Conservation (phyloP, 2,329 filamentous ascomycete species). For the Cytospora leucostoma region DNA sequence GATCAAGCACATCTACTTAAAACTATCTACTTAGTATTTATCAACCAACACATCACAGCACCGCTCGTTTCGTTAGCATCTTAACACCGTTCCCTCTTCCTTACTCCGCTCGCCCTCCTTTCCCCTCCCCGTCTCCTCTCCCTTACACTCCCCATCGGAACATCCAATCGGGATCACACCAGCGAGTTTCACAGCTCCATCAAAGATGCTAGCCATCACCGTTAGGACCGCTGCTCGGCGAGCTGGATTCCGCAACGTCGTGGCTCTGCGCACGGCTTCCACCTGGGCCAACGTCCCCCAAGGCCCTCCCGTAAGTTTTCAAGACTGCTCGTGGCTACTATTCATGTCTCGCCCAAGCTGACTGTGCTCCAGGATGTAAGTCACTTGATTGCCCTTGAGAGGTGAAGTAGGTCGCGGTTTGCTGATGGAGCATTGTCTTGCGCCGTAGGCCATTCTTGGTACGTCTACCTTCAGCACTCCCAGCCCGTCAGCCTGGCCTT, state of each 20-base stretch:
- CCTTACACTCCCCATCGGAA: not conserved
- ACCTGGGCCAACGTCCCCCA: slow-evolving; percentile 91
- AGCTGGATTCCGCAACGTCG: slow-evolving; percentile 45
- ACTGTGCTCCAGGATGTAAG: slow-evolving; percentile 30
- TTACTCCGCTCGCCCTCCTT: not conserved
- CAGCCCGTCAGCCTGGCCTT: slow-evolving; percentile 11
- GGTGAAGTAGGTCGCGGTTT: slow-evolving; percentile 9
- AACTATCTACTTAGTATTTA: not conserved
- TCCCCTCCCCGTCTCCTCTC: not conserved
- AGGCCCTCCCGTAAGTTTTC: slow-evolving; percentile 63
- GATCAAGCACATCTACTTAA: too few relatives aligned
- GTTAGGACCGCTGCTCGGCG: slow-evolving; percentile 56
- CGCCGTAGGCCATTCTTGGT: slow-evolving; percentile 72
- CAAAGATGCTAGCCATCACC: slow-evolving; percentile 55
- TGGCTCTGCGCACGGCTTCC: slow-evolving; percentile 62
- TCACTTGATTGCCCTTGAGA: not conserved
- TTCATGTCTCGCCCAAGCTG: slow-evolving; percentile 28
- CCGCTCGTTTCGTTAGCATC: not conserved
- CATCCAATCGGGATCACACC: not conserved
- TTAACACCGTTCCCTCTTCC: not conserved
- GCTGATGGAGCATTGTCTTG: slow-evolving; percentile 33
- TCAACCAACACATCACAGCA: not conserved
- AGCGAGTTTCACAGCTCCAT: too few relatives aligned
- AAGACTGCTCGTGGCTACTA: slow-evolving; percentile 41
- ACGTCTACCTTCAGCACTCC: slow-evolving; percentile 39